Base-by-base conservation (phyloP, 2,329 filamentous ascomycete species). In the Emydomyces testavorans region DNA sequence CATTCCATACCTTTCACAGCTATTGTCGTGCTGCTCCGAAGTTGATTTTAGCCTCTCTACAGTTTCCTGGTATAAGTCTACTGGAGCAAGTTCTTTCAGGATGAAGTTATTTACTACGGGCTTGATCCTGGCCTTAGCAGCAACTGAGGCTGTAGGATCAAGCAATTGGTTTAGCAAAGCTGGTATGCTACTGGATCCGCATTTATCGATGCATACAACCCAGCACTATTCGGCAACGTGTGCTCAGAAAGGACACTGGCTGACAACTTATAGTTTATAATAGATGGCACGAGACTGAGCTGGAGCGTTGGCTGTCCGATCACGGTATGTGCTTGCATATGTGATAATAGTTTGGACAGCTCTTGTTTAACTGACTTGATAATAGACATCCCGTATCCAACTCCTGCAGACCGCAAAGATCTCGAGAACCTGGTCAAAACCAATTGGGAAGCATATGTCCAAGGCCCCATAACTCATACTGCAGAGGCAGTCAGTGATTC, bases 271-370 rank as follows among this genome's bases (percentile, higher is more conserved):
- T 61, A 94, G 90, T 83, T 13, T 96, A 96, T 75, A 95, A 96
- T 71, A 95, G 92, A 66, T 98, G 92, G 92, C 90, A 96, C 60
- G 83, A 96, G 73, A 94, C 86, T 18, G 92, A 98, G 75, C 79
- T 98, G 24, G 90, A 98, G 72, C 80, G 89, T 60, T 98, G 92
- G 92, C 80, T 98, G 42, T 85, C 85, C 24, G 92, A 98, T 64
- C 78, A 96, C 70, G 79, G 66, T 68, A 56, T 36, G 48, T 42
- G 38, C 13, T 20, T 6, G 3, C 8, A 28, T 15, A 15, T 24
- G 13, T 36, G 13, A 15, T 8, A 3, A 20, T n/a, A n/a, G n/a
- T n/a, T n/a, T n/a, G n/a, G n/a, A 11, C 31, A 18, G 32, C 21
- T 42, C n/a, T 44, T 15, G 21, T 23, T 10, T 21, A 23, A 40